Percentiles rank a stretch among this genome's conserved stretches.
Conservation (phyloP, 768 basidiomycete species). For the Coprinellus micaceus region DNA sequence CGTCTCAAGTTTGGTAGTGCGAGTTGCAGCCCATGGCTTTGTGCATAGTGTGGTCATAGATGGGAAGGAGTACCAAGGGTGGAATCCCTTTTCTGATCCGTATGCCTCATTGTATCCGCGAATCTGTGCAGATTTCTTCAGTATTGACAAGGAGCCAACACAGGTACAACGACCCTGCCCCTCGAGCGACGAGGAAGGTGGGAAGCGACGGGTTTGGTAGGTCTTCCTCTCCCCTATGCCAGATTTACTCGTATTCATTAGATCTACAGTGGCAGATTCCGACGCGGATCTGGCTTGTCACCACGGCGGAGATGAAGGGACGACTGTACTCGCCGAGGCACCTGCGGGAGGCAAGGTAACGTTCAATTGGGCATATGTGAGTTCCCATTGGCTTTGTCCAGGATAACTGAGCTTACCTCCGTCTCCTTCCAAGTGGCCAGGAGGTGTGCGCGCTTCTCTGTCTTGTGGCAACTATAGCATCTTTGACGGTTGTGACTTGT, state of each 20-base stretch:
- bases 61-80: slow-evolving; percentile 31
- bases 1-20: slow-evolving; percentile 15
- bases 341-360: slow-evolving; percentile 38
- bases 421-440: slow-evolving; percentile 31
- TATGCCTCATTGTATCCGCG: slow-evolving; percentile 16
- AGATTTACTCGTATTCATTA: slow-evolving; percentile 6
- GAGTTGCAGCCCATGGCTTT: slow-evolving; percentile 31
- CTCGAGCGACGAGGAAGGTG: slow-evolving; percentile 33
- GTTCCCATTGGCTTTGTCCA: slow-evolving; percentile 13
- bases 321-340: slow-evolving; percentile 32
- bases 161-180: slow-evolving; percentile 26
- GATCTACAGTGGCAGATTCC: slow-evolving; percentile 20
- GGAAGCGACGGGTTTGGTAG: slow-evolving; percentile 32
- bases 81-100: slow-evolving; percentile 39
- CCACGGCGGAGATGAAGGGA: slow-evolving; percentile 36
- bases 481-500: slow-evolving; percentile 1
- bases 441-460: slow-evolving; percentile 20
- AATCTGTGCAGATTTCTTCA: slow-evolving; percentile 3
- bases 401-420: slow-evolving; percentile 6
- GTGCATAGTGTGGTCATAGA: slow-evolving; percentile 29
- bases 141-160: slow-evolving; percentile 5
- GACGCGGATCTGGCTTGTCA: slow-evolving; percentile 43
- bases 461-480: too few relatives aligned
- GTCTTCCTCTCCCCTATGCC: neutral
- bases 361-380: slow-evolving; percentile 44